Evolutionary conservation across 192 early-diverging fungal genomes (phyloP).

Genomic region (Coemansia sp.): DNA sequence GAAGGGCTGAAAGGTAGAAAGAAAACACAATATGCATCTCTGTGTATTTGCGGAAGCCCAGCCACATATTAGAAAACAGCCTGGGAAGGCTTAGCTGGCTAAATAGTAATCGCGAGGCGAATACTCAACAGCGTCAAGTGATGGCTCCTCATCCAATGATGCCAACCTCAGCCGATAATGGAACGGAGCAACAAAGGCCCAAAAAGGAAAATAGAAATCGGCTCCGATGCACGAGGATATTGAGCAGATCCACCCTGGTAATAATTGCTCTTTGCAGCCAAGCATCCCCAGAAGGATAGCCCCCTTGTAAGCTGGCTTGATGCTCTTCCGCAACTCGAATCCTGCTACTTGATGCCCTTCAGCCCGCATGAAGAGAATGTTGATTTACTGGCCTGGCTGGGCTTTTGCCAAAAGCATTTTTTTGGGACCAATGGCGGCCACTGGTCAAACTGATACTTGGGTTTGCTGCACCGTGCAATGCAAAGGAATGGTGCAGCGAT

Average conservation of each 20-base stretch:
- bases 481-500: slow-evolving; percentile 13
- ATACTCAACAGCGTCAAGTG: neutral
- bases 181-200: neutral
- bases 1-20: neutral
- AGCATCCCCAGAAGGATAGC: neutral
- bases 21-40: neutral
- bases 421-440: slow-evolving; percentile 12
- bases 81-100: neutral
- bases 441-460: neutral
- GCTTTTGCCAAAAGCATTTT: neutral
- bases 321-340: neutral
- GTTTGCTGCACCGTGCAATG: neutral
- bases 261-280: neutral
- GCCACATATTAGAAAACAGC: neutral
- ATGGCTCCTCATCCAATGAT: neutral
- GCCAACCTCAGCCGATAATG: neutral
- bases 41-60: neutral
- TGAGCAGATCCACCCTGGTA: neutral
- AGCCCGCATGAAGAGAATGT: neutral
- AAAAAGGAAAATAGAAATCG: neutral
- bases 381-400: neutral
- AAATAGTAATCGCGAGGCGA: neutral
- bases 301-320: neutral
- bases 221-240: slow-evolving; percentile 9
- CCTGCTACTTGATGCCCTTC: neutral